phyloP scores from a whole-genome alignment of 345 rosid species.

The Microcos paniculata region DNA sequence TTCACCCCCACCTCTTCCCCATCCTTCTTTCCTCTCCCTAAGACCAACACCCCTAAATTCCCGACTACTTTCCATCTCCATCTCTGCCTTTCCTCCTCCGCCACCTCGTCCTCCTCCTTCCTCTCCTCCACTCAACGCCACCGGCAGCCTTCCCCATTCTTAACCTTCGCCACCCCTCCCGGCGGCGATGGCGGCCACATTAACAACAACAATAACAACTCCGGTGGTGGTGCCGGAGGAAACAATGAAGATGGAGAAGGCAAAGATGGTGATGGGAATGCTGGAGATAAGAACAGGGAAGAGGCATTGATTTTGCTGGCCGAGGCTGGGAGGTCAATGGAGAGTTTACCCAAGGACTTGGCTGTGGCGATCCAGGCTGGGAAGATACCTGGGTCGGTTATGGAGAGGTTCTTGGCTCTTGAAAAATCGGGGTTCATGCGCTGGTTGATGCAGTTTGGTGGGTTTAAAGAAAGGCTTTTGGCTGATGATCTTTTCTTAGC shows the following conservation, averaged over 20 bases:
- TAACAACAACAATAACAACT: slow-evolving; percentile 21
- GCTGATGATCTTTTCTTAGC: slow-evolving; percentile 94
- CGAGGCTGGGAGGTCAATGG: slow-evolving; percentile 56
- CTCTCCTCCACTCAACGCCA: slow-evolving; percentile 21
- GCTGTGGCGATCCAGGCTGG: slow-evolving; percentile 76
- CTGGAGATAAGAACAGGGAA: slow-evolving; percentile 56
- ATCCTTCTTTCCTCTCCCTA: slow-evolving; percentile 21
- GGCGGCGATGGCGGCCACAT: slow-evolving; percentile 37
- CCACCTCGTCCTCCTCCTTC: no score
- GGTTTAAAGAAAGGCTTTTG: slow-evolving; percentile 80
- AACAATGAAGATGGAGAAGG: slow-evolving; percentile 14
- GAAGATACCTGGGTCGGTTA: slow-evolving; percentile 75
- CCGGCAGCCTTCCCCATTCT: slow-evolving; percentile 23
- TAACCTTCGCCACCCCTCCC: slow-evolving; percentile 34
- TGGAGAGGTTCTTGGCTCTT: slow-evolving; percentile 61
- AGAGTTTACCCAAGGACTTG: slow-evolving; percentile 73
- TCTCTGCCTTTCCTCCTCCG: slow-evolving; percentile 15
- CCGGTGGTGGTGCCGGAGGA: slow-evolving; percentile 38
- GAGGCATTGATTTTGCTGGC: slow-evolving; percentile 68
- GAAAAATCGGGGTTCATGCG: slow-evolving; percentile 60
- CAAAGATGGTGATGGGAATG: slow-evolving; percentile 44
- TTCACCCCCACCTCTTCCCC: slow-evolving; percentile 33
- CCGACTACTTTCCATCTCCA: slow-evolving; percentile 23
- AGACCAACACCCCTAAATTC: background rate
- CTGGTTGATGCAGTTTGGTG: slow-evolving; percentile 84